Evolutionary conservation across 2,329 filamentous ascomycete species (phyloP).

Genomic region (Aureobasidium sp.): DNA sequence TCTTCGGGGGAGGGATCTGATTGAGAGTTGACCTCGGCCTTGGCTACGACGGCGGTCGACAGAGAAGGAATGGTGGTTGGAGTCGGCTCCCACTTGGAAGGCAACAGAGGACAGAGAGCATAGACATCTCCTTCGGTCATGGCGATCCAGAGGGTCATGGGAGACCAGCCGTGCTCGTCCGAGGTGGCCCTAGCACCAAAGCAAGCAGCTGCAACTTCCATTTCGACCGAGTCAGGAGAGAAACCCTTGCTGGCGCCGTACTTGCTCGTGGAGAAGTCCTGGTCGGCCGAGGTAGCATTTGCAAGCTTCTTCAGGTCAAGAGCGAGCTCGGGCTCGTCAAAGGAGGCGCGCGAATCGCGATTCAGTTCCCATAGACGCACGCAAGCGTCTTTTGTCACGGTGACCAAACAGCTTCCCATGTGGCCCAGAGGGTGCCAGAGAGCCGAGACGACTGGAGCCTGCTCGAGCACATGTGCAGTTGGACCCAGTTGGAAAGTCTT

Average conservation of each 20-base stretch:
- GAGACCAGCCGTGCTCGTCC: slow-evolving; percentile 67
- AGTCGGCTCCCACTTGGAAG: slow-evolving; percentile 70
- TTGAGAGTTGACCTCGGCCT: slow-evolving; percentile 44
- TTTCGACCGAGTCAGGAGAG: slow-evolving; percentile 82
- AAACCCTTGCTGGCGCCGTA: slow-evolving; percentile 72
- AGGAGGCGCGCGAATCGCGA: slow-evolving; percentile 75
- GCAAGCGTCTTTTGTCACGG: slow-evolving; percentile 79
- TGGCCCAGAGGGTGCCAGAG: slow-evolving; percentile 91
- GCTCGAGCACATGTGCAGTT: slow-evolving; percentile 82
- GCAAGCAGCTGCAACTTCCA: slow-evolving; percentile 85
- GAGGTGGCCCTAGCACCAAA: slow-evolving; percentile 61
- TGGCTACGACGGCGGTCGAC: slow-evolving; percentile 73
- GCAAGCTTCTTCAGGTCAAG: slow-evolving; percentile 85
- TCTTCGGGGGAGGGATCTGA: slow-evolving; percentile 39
- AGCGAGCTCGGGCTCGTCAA: slow-evolving; percentile 73
- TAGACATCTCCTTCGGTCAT: slow-evolving; percentile 93
- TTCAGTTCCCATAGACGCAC: slow-evolving; percentile 89
- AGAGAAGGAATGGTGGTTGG: slow-evolving; percentile 73
- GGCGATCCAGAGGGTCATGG: slow-evolving; percentile 96
- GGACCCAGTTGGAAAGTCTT: slow-evolving; percentile 90
- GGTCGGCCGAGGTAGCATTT: slow-evolving; percentile 72
- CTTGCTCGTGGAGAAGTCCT: slow-evolving; percentile 73
- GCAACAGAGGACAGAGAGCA: slow-evolving; percentile 82
- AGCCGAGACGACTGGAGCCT: slow-evolving; percentile 70
- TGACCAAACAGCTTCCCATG: slow-evolving; percentile 73